Evolutionary conservation across 306 rosid species (phyloP).

Genomic region (Cucurbita moschata): DNA sequence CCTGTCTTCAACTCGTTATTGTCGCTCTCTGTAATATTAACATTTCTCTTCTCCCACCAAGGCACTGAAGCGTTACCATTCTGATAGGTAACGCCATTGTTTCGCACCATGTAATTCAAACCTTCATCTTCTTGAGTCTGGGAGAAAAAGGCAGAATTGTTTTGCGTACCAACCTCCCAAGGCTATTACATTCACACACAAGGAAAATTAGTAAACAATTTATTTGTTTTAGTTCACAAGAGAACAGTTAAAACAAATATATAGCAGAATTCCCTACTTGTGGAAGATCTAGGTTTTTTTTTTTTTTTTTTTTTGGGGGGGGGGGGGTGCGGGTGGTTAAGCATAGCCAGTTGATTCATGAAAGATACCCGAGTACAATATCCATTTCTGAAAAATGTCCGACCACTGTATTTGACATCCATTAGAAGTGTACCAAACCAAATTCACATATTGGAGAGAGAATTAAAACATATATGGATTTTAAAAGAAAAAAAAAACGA

Average conservation of each 20-base stretch:
- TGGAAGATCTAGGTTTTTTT: neutral
- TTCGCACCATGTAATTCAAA: slow-evolving; percentile 22
- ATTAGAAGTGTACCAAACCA: neutral
- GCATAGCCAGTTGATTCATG: neutral
- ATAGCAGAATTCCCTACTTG: neutral
- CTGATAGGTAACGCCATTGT: slow-evolving; percentile 21
- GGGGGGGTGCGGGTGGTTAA: neutral
- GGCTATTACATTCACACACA: slow-evolving; percentile 42
- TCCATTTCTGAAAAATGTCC: neutral
- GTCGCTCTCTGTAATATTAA: slow-evolving; percentile 49
- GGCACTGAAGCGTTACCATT: slow-evolving; percentile 38
- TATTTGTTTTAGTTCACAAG: neutral
- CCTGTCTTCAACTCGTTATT: slow-evolving; percentile 35
- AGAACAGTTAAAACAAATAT: neutral
- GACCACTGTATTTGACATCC: neutral
- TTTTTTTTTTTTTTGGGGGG: neutral
- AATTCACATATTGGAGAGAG: neutral
- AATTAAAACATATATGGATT: neutral
- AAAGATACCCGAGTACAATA: neutral
- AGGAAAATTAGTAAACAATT: slow-evolving; percentile 7
- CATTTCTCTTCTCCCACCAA: slow-evolving; percentile 67
- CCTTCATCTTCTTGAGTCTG: slow-evolving; percentile 35
- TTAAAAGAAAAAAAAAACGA: neutral
- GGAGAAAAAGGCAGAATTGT: slow-evolving; percentile 28
- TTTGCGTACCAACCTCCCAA: slow-evolving; percentile 56